Percentiles rank a stretch among this genome's conserved stretches.
Evolutionary conservation across 2,329 filamentous ascomycete genomes (phyloP).

Genomic region (Purpureocillium takamizusanense): DNA sequence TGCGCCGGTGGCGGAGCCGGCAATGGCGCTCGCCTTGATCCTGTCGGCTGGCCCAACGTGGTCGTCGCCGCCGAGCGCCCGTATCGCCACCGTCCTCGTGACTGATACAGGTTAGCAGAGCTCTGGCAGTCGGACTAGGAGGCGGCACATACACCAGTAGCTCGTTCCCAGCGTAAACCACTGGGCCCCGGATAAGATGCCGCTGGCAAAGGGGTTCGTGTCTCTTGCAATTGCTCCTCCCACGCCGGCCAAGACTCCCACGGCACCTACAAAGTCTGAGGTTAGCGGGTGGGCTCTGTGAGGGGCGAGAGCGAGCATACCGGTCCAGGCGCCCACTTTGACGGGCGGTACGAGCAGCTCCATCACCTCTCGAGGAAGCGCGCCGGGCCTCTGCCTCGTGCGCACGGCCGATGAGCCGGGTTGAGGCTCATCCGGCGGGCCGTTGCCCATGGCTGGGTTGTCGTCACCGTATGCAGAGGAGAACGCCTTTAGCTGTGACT

Average conservation of each 20-base stretch:
- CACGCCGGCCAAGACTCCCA: conserved; percentile 57
- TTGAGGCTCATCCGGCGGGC: conserved; percentile 7
- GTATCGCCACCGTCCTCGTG: conserved; percentile 36
- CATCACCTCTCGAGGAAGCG: conserved; percentile 33
- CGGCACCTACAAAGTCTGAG: conserved; percentile 36
- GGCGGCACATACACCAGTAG: conserved; percentile 56
- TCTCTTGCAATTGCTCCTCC: conserved; percentile 64
- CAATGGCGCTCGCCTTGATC: conserved; percentile 57
- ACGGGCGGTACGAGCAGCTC: conserved; percentile 42
- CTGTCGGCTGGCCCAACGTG: conserved; percentile 49
- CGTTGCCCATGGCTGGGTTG: conserved; percentile 8
- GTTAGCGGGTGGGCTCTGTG: conserved; percentile 10
- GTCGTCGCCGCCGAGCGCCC: conserved; percentile 40
- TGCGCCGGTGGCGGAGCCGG: conserved; percentile 61
- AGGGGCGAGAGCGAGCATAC: conserved; percentile 25
- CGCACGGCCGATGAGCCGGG: conserved; percentile 8
- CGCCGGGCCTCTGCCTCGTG: conserved; percentile 19
- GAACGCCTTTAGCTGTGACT: too few relatives aligned
- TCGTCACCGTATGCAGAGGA: too few relatives aligned
- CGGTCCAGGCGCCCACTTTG: conserved; percentile 49
- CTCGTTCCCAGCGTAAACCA: conserved; percentile 72
- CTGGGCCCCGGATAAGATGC: conserved; percentile 63
- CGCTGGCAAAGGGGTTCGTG: conserved; percentile 59
- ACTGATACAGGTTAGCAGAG: conserved; percentile 25
- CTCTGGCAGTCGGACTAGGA: not conserved